phyloP scores from a whole-genome alignment of 768 basidiomycete species.

The Tulasnella sp. region DNA sequence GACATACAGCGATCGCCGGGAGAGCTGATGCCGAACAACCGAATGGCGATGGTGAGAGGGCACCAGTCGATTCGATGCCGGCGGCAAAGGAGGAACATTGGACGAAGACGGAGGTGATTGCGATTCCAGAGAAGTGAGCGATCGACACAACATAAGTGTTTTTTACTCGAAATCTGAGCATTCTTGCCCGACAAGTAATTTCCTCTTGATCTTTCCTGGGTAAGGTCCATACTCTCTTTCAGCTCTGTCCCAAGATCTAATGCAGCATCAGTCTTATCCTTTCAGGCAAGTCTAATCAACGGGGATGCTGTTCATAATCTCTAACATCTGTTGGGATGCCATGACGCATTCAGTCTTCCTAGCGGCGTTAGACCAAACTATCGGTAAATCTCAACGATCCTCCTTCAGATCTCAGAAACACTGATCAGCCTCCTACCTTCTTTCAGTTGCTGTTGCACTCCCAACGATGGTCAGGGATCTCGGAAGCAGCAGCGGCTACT shows the following conservation, averaged over 20 bases:
- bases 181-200: conserved; percentile 10
- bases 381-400: not conserved
- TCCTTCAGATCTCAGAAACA: not conserved
- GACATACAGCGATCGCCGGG: not conserved
- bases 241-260: too few species aligned
- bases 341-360: conserved; percentile 13
- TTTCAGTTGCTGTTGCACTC: conserved; percentile 39
- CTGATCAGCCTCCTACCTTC: not conserved
- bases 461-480: conserved; percentile 58
- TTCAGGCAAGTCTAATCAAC: not conserved
- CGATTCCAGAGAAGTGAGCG: not conserved
- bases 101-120: not conserved
- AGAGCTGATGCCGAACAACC: not conserved
- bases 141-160: too few species aligned
- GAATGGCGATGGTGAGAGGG: not conserved
- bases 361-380: conserved; percentile 36
- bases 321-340: too few species aligned
- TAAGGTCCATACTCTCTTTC: not conserved
- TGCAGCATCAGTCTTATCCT: conserved; percentile 11
- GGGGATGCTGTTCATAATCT: too few species aligned
- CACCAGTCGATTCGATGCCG: not conserved
- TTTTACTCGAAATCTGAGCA: not conserved
- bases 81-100: not conserved
- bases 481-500: conserved; percentile 50
- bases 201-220: conserved; percentile 15